Base-by-base conservation (phyloP, 441 rosid genomes). In the Populus tomentosa region DNA sequence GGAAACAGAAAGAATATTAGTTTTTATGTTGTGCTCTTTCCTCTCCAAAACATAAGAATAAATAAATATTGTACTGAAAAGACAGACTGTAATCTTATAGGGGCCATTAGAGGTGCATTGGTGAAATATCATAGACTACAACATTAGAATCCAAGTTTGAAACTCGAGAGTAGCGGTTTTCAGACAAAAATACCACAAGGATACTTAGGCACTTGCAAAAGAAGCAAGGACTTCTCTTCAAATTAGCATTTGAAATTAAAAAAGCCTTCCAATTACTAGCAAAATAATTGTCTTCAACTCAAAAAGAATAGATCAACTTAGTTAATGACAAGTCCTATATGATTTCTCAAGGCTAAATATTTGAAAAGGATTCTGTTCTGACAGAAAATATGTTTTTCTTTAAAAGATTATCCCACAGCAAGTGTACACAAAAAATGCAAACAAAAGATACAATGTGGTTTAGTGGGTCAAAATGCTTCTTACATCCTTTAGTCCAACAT, bases 401-500 rank as follows among this genome's bases (percentile, higher is more conserved):
- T 26, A 11, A n/a, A 18, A 14, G 30, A 14, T 7, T 3, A 67
- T 14, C 21, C 24, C 38, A 20, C 10, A 67, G 13, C 13, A 61
- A 61, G 14, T 8, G 26, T 3, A 1, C 26, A 61, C 64, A 21
- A 3, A 61, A 61, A n/a, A 59, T n/a, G 64, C 24, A 21, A 61
- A 61, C 64, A 61, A 21, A 61, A n/a, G 64, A 61, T 61, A 9
- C 64, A 21, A 3, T 9, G 10, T 26, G 74, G 26, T 42, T 67
- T 26, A 24, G 75, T 6, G 46, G 56, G 75, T 59, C 70, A 24
- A 23, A 66, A 42, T 64, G 71, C 72, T 65, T 90, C 70, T 65
- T 90, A 96, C 99, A 87, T 96, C 99, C 59, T 90, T 94, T 71
- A 94, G 85, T 71, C 98, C 98, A 2, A 94, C 99, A 77, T 92